Evolutionary conservation across 2,329 filamentous ascomycete genomes (phyloP).

Genomic region (Neopestalotiopsis clavispora): DNA sequence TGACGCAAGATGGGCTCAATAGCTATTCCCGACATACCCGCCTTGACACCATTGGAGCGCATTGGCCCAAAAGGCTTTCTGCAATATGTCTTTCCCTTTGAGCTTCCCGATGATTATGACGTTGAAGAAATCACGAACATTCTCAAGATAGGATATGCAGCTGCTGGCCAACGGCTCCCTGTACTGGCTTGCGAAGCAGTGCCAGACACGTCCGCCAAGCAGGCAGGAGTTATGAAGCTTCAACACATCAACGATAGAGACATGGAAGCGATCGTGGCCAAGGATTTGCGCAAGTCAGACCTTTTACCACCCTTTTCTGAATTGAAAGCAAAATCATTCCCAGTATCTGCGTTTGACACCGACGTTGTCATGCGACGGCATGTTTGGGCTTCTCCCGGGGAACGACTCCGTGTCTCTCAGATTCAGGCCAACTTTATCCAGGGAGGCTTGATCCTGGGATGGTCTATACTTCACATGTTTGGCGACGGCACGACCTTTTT

Average conservation of each 20-base stretch:
- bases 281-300: slow-evolving; percentile 30
- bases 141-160: slow-evolving; percentile 35
- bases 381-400: slow-evolving; percentile 32
- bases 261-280: slow-evolving; percentile 30
- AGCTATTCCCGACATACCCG: background rate
- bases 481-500: slow-evolving; percentile 39
- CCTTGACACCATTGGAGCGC: slow-evolving; percentile 1
- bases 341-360: slow-evolving; percentile 28
- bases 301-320: slow-evolving; percentile 31
- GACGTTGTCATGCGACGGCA: slow-evolving; percentile 30
- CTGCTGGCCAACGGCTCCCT: slow-evolving; percentile 33
- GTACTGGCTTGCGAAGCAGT: slow-evolving; percentile 38
- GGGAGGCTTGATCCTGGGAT: slow-evolving; percentile 33
- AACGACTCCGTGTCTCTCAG: slow-evolving; percentile 26
- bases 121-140: slow-evolving; percentile 29
- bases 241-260: slow-evolving; percentile 29
- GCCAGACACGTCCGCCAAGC: slow-evolving; percentile 33
- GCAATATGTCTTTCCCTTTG: slow-evolving; percentile 33
- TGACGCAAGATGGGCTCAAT: background rate
- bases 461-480: slow-evolving; percentile 37
- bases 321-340: slow-evolving; percentile 33
- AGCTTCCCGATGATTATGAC: slow-evolving; percentile 37
- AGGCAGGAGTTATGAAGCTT: slow-evolving; percentile 38
- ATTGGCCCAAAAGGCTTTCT: slow-evolving; percentile 2
- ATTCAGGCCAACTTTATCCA: slow-evolving; percentile 36